These are phyloP conservation scores for Fremontodendron californicum DNA, from an alignment of 345 rosid species.

Conservation along the genomic window DNA sequence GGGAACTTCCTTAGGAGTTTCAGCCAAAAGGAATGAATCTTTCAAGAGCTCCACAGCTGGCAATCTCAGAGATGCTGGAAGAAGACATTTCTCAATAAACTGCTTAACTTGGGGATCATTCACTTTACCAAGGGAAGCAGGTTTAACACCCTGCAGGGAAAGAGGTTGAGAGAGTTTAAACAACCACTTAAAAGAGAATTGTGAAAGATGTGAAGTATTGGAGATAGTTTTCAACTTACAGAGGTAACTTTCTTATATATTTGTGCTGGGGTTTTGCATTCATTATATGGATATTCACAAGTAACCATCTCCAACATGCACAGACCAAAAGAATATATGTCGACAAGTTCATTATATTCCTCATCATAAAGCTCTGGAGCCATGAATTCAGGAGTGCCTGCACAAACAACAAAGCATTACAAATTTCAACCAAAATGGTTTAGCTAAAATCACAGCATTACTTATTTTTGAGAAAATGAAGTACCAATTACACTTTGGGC, in stretches of 20 bases:
- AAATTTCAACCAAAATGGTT: not conserved
- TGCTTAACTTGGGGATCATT: constrained; percentile 59
- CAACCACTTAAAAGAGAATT: not conserved
- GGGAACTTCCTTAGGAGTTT: constrained; percentile 36
- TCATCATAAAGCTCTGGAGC: constrained; percentile 92
- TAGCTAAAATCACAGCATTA: not conserved
- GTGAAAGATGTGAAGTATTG: not conserved
- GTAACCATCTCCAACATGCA: constrained; percentile 86
- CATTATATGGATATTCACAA: constrained; percentile 71
- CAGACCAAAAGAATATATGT: constrained; percentile 82
- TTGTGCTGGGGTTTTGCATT: constrained; percentile 76
- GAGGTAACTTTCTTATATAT: constrained; percentile 78
- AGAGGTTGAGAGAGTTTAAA: not conserved
- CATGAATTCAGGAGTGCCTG: constrained; percentile 94
- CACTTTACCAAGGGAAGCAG: constrained; percentile 69
- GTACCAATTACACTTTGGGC: constrained; percentile 54
- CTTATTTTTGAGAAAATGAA: not conserved
- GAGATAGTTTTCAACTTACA: constrained; percentile 34
- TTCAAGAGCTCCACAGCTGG: constrained; percentile 67
- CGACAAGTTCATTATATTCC: constrained; percentile 79
- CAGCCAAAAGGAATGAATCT: constrained; percentile 62
- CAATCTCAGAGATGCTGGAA: constrained; percentile 59
- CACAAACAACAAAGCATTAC: constrained; percentile 1
- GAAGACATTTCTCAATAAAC: constrained; percentile 87
- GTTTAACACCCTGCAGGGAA: constrained; percentile 63